Base-by-base conservation (phyloP, 495 filamentous ascomycete species). In the Penicillium salamii region DNA sequence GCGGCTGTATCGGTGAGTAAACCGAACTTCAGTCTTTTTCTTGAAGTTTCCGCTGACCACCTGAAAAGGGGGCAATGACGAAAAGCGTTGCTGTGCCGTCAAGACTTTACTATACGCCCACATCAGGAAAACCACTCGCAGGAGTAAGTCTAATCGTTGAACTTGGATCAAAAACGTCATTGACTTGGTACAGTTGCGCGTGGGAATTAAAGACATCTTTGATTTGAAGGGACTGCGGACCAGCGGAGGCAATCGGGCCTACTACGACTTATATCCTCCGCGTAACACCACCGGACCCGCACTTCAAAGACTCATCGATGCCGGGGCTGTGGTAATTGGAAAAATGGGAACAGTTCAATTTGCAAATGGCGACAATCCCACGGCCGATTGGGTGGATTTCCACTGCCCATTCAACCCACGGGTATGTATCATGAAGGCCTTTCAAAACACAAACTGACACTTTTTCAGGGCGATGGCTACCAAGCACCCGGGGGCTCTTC, bases 301-400 rank as follows among this genome's bases (percentile, higher is more conserved):
- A 14, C 55, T 77, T 5, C 64, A 73, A 41, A 50, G 55, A 7
- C 64, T 80, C 1, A 49, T 77, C 12, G 59, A 74, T 45, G 55
- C 61, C 2, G 76, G 77, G 13, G 76, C 69, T n/a, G 54, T 78
- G 6, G 45, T 78, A 24, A 66, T 80, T 0, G 77, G 77, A 2
- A 78, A 78, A 46, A 71, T 67, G 29, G 73, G 72, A 20, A 74
- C 72, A 0, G 66, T 61, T 8, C 75, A 80, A 49, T 72, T 80
- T 44, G 68, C 72, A 8, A 67, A 70, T 20, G 67, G 68, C 3
- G 64, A 74, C 33, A 50, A 45, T 3, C 55, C 69, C 1, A 70
- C 62, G 13, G 71, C 58, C 24, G 68, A 66, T 49, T 69, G 72
- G 70, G 61, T 71, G 2, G 72, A 74, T 35, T 72, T 67, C 41